These are phyloP conservation scores for Penicillium sp. DNA, from an alignment of 2,329 filamentous ascomycete species.

Conservation along the genomic window DNA sequence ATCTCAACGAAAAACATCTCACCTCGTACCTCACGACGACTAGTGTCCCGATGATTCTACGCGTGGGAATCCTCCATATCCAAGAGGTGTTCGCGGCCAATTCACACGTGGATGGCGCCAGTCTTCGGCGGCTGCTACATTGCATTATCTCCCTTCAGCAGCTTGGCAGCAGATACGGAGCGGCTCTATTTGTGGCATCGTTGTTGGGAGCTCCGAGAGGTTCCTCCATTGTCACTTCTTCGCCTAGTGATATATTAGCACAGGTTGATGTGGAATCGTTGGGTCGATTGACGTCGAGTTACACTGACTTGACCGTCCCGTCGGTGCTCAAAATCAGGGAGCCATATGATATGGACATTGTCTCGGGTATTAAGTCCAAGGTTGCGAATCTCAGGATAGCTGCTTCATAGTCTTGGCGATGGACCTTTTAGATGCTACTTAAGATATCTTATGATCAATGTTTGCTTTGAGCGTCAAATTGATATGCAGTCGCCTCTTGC, in stretches of 20 bases:
- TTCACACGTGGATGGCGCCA: neutral
- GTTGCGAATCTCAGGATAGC: conserved; percentile 2
- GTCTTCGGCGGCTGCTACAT: conserved; percentile 4
- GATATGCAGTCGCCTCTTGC: no score
- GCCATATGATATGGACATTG: conserved; percentile 16
- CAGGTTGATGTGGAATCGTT: conserved; percentile 13
- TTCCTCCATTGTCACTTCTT: neutral
- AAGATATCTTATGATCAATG: no score
- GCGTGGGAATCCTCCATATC: conserved; percentile 85
- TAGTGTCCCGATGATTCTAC: conserved; percentile 80
- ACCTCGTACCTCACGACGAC: conserved; percentile 79
- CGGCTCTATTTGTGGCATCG: conserved; percentile 6
- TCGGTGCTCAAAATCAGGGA: conserved; percentile 13
- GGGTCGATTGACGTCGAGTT: conserved; percentile 6
- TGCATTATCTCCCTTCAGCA: conserved; percentile 11
- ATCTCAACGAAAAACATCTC: conserved; percentile 69
- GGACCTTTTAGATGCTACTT: neutral
- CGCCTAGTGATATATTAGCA: conserved; percentile 6
- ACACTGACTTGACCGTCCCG: neutral
- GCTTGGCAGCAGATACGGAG: conserved; percentile 3
- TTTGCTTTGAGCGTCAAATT: no score
- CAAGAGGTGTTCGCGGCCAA: conserved; percentile 63
- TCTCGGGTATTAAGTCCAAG: conserved; percentile 8
- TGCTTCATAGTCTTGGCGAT: neutral
- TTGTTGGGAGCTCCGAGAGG: neutral